Conservation (phyloP, 768 basidiomycete species). For the Mycena crocata region DNA sequence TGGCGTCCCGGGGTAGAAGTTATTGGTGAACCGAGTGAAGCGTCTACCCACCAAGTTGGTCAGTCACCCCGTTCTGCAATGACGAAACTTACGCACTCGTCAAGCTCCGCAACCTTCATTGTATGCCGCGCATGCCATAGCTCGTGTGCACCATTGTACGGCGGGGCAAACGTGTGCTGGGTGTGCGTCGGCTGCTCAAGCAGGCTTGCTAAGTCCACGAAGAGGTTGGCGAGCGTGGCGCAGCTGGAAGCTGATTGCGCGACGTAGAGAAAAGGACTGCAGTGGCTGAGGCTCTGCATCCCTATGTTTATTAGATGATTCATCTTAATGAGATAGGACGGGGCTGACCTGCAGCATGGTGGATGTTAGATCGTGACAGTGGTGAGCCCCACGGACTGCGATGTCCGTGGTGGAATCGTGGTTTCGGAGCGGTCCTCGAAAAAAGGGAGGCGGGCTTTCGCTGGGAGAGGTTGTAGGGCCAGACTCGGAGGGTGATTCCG, state of each 20-base stretch:
- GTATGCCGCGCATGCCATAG: not conserved
- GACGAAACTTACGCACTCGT: not conserved
- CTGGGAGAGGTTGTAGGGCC: no score
- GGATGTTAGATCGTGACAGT: not conserved
- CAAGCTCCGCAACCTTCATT: not conserved
- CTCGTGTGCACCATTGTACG: not conserved
- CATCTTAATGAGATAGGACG: no score
- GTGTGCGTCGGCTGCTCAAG: not conserved
- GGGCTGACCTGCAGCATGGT: no score
- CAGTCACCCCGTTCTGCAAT: no score
- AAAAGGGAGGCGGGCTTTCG: no score
- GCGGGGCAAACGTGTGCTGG: not conserved
- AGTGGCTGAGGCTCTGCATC: not conserved
- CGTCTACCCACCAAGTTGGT: no score
- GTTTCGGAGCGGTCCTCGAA: no score
- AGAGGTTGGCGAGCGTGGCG: not conserved
- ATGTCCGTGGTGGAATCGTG: not conserved
- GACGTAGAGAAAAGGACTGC: not conserved
- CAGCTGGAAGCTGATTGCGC: not conserved
- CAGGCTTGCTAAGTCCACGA: not conserved
- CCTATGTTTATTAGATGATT: no score
- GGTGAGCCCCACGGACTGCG: not conserved
- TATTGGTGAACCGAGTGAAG: no score
- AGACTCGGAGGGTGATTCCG: no score
- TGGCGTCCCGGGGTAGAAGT: not conserved